phyloP scores from a whole-genome alignment of 805 yeast species.

The Blastobotrys muscicola region DNA sequence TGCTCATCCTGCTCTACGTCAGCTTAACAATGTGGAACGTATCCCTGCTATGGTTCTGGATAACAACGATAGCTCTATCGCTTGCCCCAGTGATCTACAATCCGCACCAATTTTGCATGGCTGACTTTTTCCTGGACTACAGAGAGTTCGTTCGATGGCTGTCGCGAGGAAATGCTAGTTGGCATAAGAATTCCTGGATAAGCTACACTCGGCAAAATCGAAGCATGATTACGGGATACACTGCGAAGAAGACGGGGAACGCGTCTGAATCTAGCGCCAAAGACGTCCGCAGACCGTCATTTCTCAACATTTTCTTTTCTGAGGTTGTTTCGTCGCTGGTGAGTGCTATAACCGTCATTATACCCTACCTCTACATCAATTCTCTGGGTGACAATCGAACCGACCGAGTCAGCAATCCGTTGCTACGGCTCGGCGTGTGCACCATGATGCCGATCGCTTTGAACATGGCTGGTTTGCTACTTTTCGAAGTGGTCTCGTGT shows the following conservation, averaged over 20 bases:
- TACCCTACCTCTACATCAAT: slow-evolving; percentile 63
- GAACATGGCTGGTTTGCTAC: slow-evolving; percentile 20
- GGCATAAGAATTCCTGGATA: slow-evolving; percentile 71
- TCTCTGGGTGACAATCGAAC: slow-evolving; percentile 36
- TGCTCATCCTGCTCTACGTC: slow-evolving; percentile 65
- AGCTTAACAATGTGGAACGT: slow-evolving; percentile 87
- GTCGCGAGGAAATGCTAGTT: slow-evolving; percentile 62
- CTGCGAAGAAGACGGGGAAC: slow-evolving; percentile 20
- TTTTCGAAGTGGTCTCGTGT: background rate
- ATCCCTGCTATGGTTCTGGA: slow-evolving; percentile 95
- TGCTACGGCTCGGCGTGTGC: slow-evolving; percentile 42
- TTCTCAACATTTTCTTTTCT: slow-evolving; percentile 57
- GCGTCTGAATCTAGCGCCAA: background rate
- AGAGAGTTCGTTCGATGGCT: slow-evolving; percentile 88
- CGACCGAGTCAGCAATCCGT: slow-evolving; percentile 52
- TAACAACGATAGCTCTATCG: slow-evolving; percentile 76
- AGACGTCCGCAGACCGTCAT: slow-evolving; percentile 42
- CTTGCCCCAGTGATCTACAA: slow-evolving; percentile 91
- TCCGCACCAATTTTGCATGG: slow-evolving; percentile 96
- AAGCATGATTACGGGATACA: slow-evolving; percentile 87
- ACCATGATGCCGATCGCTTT: slow-evolving; percentile 19
- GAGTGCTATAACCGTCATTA: slow-evolving; percentile 41
- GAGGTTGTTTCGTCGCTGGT: slow-evolving; percentile 57
- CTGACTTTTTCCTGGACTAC: slow-evolving; percentile 93
- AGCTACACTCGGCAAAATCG: slow-evolving; percentile 65